These are phyloP conservation scores for Wallacemonas rigidus DNA, from an alignment of 208 protist genomes.

Conservation along the genomic window DNA sequence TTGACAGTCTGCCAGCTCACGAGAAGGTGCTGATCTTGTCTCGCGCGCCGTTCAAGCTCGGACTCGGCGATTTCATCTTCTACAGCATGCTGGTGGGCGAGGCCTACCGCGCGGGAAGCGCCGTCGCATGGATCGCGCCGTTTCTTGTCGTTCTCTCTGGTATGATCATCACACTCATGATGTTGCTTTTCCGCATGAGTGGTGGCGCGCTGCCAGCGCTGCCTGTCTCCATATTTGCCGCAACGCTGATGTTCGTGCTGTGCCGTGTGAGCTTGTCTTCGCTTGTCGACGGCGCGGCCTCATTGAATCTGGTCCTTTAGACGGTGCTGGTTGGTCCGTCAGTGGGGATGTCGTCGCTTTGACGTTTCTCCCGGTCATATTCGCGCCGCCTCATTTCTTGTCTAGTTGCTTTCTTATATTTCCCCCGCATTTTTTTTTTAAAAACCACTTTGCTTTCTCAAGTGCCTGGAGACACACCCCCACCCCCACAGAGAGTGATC, in stretches of 20 bases:
- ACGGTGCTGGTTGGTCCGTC: too few species aligned
- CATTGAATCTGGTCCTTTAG: conserved; percentile 2
- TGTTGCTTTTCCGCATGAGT: conserved; percentile 50
- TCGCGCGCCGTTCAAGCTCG: conserved; percentile 66
- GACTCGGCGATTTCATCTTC: conserved; percentile 90
- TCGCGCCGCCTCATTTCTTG: too few species aligned
- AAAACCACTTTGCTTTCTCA: too few species aligned
- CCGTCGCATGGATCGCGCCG: conserved; percentile 64
- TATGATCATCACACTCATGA: conserved; percentile 64
- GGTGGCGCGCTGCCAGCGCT: conserved; percentile 43
- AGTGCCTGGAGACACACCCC: too few species aligned
- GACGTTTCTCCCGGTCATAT: too few species aligned
- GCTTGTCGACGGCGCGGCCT: conserved; percentile 4
- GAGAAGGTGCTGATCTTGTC: conserved; percentile 10
- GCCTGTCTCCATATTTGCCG: conserved; percentile 74
- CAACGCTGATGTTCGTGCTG: conserved; percentile 9
- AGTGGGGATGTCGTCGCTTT: too few species aligned
- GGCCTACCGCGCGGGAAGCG: conserved; percentile 41
- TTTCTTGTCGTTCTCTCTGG: conserved; percentile 56
- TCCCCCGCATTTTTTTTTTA: too few species aligned
- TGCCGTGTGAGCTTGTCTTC: conserved; percentile 2
- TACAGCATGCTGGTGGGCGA: conserved; percentile 79
- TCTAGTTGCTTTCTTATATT: too few species aligned
- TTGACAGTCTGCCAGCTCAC: neutral
- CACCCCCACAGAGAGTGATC: too few species aligned